Percentiles rank a stretch among this genome's conserved stretches.
Conservation (phyloP, 306 rosid species). For the Albizia julibrissin region DNA sequence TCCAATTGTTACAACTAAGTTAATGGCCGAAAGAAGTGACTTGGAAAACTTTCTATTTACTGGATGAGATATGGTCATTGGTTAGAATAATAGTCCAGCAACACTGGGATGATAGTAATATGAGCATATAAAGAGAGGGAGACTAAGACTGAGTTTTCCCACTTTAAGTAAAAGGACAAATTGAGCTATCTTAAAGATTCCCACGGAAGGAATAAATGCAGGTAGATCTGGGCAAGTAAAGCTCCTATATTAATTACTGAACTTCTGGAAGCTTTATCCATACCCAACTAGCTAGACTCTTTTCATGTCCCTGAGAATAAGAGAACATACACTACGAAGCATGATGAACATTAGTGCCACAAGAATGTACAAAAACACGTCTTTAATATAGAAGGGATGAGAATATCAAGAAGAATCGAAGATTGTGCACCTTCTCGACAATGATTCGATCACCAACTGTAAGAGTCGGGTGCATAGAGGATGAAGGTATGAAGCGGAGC, state of each 20-base stretch:
- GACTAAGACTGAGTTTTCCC: neutral
- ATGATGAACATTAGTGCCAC: neutral
- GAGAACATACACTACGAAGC: neutral
- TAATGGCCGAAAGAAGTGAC: neutral
- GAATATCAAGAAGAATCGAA: neutral
- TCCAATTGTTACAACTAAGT: neutral
- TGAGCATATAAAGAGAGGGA: neutral
- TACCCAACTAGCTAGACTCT: neutral
- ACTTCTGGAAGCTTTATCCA: neutral
- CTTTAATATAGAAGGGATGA: neutral
- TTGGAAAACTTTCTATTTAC: neutral
- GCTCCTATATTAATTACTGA: neutral
- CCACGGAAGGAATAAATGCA: conserved; percentile 18
- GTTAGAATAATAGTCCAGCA: neutral
- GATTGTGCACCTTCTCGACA: conserved; percentile 59
- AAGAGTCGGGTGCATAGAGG: conserved; percentile 90
- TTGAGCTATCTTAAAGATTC: conserved; percentile 13
- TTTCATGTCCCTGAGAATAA: neutral
- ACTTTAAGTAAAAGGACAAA: neutral
- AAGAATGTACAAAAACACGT: neutral
- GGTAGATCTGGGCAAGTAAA: neutral
- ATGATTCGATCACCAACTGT: conserved; percentile 76
- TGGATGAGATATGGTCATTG: neutral
- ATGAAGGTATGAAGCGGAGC: conserved; percentile 73
- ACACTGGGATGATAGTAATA: neutral